A percentile compares a stretch with the other conserved stretches of the same genome.
Conservation (phyloP, 352 stramenopile species). For the Globisporangium splendens region DNA sequence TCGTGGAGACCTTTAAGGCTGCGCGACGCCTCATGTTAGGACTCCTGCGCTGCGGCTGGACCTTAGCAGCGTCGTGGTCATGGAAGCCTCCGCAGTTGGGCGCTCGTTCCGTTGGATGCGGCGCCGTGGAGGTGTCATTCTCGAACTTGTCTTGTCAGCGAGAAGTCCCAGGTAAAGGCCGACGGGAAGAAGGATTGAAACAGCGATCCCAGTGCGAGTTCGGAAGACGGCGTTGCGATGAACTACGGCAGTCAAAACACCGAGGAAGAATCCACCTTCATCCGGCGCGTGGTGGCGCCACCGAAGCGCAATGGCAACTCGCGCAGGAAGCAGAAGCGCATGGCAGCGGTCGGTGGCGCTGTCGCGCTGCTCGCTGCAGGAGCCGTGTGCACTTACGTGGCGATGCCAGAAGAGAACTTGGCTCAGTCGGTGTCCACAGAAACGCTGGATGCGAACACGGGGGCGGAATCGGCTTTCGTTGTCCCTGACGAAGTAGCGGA, state of each 20-base stretch:
- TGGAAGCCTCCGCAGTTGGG: background rate
- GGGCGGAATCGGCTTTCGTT: constrained; percentile 5
- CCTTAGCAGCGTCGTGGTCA: no score
- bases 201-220: background rate
- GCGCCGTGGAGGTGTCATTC: no score
- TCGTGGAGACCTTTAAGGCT: no score
- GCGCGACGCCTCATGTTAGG: no score
- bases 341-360: constrained; percentile 2
- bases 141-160: background rate
- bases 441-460: constrained; percentile 1
- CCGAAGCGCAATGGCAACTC: constrained; percentile 10
- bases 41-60: no score
- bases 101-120: background rate
- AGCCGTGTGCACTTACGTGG: constrained; percentile 12
- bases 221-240: background rate
- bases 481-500: constrained; percentile 9
- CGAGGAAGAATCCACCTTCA: constrained; percentile 14
- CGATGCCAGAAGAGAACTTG: constrained; percentile 6
- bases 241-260: constrained; percentile 16
- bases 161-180: background rate
- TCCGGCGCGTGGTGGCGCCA: constrained; percentile 15
- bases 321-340: constrained; percentile 11
- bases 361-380: constrained; percentile 13
- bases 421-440: background rate
- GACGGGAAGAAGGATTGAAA: background rate